Base-by-base conservation (phyloP, 345 rosid species). In the Gossypium australe region DNA sequence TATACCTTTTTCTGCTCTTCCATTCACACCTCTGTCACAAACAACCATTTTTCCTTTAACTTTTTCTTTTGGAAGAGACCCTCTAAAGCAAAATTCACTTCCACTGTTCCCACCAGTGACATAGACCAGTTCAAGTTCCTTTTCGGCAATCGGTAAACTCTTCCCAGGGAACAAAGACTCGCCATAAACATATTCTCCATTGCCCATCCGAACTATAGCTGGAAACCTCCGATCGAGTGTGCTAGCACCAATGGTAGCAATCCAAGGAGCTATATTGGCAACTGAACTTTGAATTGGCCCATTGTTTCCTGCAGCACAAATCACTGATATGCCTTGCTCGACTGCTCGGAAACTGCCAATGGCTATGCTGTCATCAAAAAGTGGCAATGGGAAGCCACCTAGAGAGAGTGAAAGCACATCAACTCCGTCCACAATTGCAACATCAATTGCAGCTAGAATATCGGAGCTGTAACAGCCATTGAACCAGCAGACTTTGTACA, bases 221-320 rank as follows among this genome's bases (percentile, higher is more conserved):
- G 98, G 97, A 59, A 94, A 94, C 52, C 75, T 86, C 63, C 98
- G 76, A 81, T 94, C 95, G 1, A 94, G 85, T 17, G 98, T 92
- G 80, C 98, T 89, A 20, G 98, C 98, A 0, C 97, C 98, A 16
- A 94, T 60, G 0, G 98, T 92, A 64, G 90, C 81, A 66, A 92
- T 84, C 98, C 98, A 94, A 10, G 98, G 98, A 59, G 98, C 97
- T 75, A 83, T 88, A 51, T 92, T 94, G 58, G 97, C 93, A 49
- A 94, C 97, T 2, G 98, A 92, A 73, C 84, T 80, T 4, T 80
- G 85, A 14, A 92, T 38, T 1, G 98, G 98, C 52, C 98, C 98
- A 57, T 85, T 91, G 80, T 94, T 94, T 71, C 98, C 98, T 25
- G 93, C 98, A 1, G 98, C 90, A 61, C 98, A 94, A 20, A 94